Evolutionary conservation across 2,329 filamentous ascomycete species (phyloP).

Genomic region (Calonectria fujianensis): DNA sequence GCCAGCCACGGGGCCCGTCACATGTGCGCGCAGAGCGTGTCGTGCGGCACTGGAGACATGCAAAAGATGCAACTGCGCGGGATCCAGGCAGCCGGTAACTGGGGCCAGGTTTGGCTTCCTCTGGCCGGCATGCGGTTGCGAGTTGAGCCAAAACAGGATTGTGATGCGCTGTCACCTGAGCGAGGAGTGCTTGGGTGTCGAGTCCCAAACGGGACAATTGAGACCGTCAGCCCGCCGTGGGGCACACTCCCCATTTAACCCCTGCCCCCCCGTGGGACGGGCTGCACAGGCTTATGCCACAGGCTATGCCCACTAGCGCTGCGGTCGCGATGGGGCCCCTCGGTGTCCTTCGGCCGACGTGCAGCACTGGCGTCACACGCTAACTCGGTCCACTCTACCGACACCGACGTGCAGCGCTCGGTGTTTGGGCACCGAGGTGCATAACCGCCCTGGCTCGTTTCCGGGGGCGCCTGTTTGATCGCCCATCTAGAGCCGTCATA

Average conservation of each 20-base stretch:
- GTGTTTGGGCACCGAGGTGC: constrained; percentile 40
- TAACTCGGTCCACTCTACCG: constrained; percentile 29
- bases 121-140: constrained; percentile 21
- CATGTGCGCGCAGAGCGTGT: not conserved
- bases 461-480: constrained; percentile 29
- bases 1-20: not conserved
- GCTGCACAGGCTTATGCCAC: not conserved
- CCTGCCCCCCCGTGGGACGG: not conserved
- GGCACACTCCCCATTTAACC: constrained; percentile 7
- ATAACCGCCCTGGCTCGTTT: constrained; percentile 16
- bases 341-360: constrained; percentile 36
- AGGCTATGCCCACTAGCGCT: not conserved
- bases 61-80: not conserved
- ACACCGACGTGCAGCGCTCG: constrained; percentile 39
- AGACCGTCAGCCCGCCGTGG: constrained; percentile 7
- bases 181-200: not conserved
- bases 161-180: constrained; percentile 30
- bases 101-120: not conserved
- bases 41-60: not conserved
- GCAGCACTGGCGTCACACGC: constrained; percentile 10
- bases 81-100: constrained; percentile 26
- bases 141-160: constrained; percentile 27
- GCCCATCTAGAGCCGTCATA: constrained; percentile 3
- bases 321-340: not conserved
- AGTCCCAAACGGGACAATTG: constrained; percentile 14